Percentiles rank a stretch among this genome's conserved stretches.
Conservation (phyloP, 768 basidiomycete species). For the Auricularia sp. region DNA sequence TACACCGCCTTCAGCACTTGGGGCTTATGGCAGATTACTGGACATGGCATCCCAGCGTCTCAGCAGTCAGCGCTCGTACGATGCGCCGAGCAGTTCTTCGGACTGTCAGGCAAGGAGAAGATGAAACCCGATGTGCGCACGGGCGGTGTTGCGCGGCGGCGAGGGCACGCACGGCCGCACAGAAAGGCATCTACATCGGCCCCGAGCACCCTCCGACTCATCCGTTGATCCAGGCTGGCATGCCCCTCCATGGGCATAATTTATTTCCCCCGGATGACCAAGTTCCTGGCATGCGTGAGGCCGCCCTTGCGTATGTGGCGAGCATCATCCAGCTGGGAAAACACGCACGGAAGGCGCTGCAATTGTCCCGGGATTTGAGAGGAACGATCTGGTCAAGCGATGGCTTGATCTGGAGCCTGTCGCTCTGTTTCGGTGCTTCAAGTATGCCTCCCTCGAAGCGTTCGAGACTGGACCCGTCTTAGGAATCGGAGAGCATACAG, state of each 20-base stretch:
- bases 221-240: neutral
- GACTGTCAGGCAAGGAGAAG: slow-evolving; percentile 7
- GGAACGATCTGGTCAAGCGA: neutral
- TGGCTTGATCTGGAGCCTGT: neutral
- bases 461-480: neutral
- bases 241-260: slow-evolving; percentile 6
- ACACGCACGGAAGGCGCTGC: neutral
- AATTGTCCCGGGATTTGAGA: neutral
- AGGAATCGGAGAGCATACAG: neutral
- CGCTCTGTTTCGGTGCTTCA: slow-evolving; percentile 1
- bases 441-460: neutral
- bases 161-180: slow-evolving; percentile 10
- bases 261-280: slow-evolving; percentile 3
- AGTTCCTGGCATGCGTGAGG: slow-evolving; percentile 2
- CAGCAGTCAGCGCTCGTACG: neutral
- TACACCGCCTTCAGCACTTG: neutral
- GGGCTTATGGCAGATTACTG: neutral
- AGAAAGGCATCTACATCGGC: slow-evolving; percentile 12
- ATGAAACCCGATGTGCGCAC: slow-evolving; percentile 10
- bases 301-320: neutral
- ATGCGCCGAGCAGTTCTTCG: slow-evolving; percentile 3
- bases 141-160: slow-evolving; percentile 13
- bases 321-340: neutral
- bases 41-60: neutral
- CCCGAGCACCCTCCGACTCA: slow-evolving; percentile 6